These are phyloP conservation scores for Stagonosporopsis cucurbitacearum DNA, from an alignment of 2,329 filamentous ascomycete genomes.

Conservation along the genomic window DNA sequence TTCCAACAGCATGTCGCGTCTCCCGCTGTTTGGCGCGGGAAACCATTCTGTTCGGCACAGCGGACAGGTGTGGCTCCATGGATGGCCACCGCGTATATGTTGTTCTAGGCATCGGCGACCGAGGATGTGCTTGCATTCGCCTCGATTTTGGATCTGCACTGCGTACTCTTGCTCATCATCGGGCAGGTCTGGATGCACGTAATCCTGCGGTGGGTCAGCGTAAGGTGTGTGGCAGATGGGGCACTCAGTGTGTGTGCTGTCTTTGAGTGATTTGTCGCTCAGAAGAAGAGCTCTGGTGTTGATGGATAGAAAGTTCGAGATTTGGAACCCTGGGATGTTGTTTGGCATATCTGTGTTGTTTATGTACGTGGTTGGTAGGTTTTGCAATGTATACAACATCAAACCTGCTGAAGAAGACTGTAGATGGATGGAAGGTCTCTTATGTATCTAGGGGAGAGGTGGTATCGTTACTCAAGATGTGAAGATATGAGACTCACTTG, in stretches of 20 bases:
- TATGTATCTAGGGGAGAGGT: neutral
- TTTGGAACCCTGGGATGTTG: slow-evolving; percentile 20
- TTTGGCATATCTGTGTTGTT: slow-evolving; percentile 18
- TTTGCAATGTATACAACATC: neutral
- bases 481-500: neutral
- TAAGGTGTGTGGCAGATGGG: slow-evolving; percentile 27
- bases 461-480: neutral
- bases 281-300: slow-evolving; percentile 20
- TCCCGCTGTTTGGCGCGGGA: slow-evolving; percentile 19
- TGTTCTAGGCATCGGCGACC: slow-evolving; percentile 28
- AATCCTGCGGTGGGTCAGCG: slow-evolving; percentile 20
- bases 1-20: slow-evolving; percentile 14
- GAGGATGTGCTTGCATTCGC: slow-evolving; percentile 26
- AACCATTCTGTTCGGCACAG: slow-evolving; percentile 30
- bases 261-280: neutral
- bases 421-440: too few relatives aligned
- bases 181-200: slow-evolving; percentile 27
- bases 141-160: slow-evolving; percentile 20
- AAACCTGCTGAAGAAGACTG: neutral
- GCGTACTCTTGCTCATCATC: slow-evolving; percentile 24
- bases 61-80: slow-evolving; percentile 33
- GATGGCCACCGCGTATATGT: slow-evolving; percentile 25
- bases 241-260: slow-evolving; percentile 12
- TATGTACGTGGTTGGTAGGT: neutral
- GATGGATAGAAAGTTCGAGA: slow-evolving; percentile 28